Evolutionary conservation across 139 green algal species (phyloP).

Genomic region (Haematococcus lacustris): DNA sequence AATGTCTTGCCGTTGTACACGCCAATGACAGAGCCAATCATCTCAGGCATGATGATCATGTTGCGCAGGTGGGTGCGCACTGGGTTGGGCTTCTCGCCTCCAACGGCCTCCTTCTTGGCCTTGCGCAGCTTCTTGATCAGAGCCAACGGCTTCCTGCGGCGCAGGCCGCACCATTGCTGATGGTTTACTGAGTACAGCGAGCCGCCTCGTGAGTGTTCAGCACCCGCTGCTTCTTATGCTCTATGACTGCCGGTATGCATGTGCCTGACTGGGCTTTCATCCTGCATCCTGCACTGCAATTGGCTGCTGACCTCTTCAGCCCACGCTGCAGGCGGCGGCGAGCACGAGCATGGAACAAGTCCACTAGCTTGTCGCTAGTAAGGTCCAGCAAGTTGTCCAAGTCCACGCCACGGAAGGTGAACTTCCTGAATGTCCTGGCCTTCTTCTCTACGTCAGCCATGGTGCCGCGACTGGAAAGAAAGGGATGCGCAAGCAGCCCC

Average conservation of each 20-base stretch:
- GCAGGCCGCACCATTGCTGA: no score
- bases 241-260: no score
- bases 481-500: no score
- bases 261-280: not conserved
- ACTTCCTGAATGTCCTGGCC: constrained; percentile 71
- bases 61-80: constrained; percentile 98
- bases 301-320: constrained; percentile 69
- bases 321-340: constrained; percentile 85
- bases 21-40: constrained; percentile 96
- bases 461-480: no score
- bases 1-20: constrained; percentile 99
- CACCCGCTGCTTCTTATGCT: no score
- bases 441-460: constrained; percentile 61
- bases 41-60: constrained; percentile 99
- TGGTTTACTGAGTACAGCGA: no score
- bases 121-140: constrained; percentile 98
- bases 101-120: constrained; percentile 68
- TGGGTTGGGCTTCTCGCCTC: constrained; percentile 94
- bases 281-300: not conserved
- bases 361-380: constrained; percentile 67
- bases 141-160: constrained; percentile 79
- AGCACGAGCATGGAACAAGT: constrained; percentile 67
- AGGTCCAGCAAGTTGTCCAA: constrained; percentile 98
- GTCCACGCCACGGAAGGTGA: constrained; percentile 73
- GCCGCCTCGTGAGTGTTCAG: no score